A percentile compares a stretch with the other conserved stretches of the same genome.
Evolutionary conservation across 2,329 filamentous ascomycete species (phyloP).

Genomic region (Ophiostoma perfectum): DNA sequence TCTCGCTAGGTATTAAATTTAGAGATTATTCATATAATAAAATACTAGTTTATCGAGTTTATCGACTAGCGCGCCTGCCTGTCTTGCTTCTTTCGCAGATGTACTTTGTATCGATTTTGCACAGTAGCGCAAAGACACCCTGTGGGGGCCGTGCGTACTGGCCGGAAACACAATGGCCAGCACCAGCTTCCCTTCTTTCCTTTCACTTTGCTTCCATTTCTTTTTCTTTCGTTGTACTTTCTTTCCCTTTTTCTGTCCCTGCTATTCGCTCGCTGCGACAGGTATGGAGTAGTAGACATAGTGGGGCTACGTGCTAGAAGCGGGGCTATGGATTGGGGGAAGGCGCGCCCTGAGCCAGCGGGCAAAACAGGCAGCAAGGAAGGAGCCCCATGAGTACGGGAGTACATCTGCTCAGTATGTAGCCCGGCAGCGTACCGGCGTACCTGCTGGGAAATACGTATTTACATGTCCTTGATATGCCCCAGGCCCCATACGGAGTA

Average conservation of each 20-base stretch:
- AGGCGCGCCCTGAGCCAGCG: constrained; percentile 10
- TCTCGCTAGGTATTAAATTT: neutral
- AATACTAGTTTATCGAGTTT: constrained; percentile 19
- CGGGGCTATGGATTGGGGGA: constrained; percentile 22
- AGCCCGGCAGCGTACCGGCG: too few relatives aligned
- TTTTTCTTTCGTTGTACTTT: constrained; percentile 1
- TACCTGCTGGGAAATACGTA: too few relatives aligned
- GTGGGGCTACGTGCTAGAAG: constrained; percentile 23
- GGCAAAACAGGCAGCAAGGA: constrained; percentile 7
- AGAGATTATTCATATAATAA: neutral
- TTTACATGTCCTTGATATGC: neutral
- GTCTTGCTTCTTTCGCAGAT: neutral
- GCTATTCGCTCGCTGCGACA: constrained; percentile 9
- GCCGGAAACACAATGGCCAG: constrained; percentile 15
- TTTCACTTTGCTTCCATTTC: neutral
- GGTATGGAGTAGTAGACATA: constrained; percentile 16
- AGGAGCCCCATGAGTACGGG: neutral
- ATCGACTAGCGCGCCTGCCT: constrained; percentile 8
- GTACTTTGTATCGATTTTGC: constrained; percentile 16
- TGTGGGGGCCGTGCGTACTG: constrained; percentile 23
- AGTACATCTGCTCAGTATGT: neutral
- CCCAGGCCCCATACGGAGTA: neutral
- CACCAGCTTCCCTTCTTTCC: neutral
- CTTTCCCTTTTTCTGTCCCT: constrained; percentile 8
- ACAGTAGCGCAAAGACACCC: constrained; percentile 14